Evolutionary conservation across 2,329 filamentous ascomycete genomes (phyloP).

Genomic region (Ascochyta pisi): DNA sequence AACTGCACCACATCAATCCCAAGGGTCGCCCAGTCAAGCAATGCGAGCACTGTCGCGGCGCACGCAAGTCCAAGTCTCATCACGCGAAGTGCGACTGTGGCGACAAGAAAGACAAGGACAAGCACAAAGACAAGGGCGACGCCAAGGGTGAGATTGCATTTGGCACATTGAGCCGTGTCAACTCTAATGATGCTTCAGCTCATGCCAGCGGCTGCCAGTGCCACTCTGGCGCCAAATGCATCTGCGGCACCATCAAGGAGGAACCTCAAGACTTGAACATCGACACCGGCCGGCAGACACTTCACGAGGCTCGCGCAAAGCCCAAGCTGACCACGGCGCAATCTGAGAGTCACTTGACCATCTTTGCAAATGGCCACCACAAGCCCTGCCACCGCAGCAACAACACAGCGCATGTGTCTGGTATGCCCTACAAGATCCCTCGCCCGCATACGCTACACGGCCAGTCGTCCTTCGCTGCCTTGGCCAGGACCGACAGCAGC

Average conservation of each 20-base stretch:
- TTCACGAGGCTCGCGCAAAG: conserved; percentile 58
- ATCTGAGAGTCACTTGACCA: conserved; percentile 65
- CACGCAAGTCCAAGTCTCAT: conserved; percentile 93
- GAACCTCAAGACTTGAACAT: conserved; percentile 58
- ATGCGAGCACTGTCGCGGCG: conserved; percentile 93
- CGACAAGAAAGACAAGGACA: conserved; percentile 76
- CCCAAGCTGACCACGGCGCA: conserved; percentile 64
- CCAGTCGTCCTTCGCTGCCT: conserved; percentile 37
- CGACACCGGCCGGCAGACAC: conserved; percentile 53
- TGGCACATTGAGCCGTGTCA: conserved; percentile 36
- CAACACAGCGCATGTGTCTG: conserved; percentile 67
- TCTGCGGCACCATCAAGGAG: conserved; percentile 65
- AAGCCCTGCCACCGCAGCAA: conserved; percentile 71
- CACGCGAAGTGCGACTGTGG: conserved; percentile 98
- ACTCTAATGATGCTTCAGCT: conserved; percentile 42
- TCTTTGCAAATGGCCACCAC: conserved; percentile 70
- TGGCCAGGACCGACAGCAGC: conserved; percentile 30
- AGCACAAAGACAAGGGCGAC: conserved; percentile 55
- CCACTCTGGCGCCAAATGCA: conserved; percentile 65
- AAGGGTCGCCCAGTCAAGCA: conserved; percentile 97
- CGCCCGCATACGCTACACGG: conserved; percentile 49
- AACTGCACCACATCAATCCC: conserved; percentile 93
- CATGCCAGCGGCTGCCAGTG: conserved; percentile 59
- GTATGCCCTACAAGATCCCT: conserved; percentile 68
- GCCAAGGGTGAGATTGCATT: conserved; percentile 48